Conservation (phyloP, 441 rosid species). For the Adansonia madagascariensis region DNA sequence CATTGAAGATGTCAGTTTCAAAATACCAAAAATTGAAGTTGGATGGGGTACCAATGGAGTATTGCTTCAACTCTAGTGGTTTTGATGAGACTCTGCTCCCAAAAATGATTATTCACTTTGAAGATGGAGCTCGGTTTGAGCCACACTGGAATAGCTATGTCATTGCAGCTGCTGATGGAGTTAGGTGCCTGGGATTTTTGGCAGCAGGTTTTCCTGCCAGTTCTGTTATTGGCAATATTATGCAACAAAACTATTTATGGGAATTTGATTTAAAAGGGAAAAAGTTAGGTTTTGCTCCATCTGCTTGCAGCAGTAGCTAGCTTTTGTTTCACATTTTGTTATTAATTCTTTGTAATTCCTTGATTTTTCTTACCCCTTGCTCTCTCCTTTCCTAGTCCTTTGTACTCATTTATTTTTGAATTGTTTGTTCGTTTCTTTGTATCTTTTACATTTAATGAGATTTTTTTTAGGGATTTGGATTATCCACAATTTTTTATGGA, state of each 20-base stretch:
- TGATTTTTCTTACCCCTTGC: neutral
- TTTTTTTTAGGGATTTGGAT: neutral
- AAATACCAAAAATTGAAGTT: constrained; percentile 32
- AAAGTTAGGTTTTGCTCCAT: constrained; percentile 48
- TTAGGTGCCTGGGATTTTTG: constrained; percentile 55
- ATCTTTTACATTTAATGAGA: neutral
- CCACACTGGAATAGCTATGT: constrained; percentile 56
- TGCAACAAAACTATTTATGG: constrained; percentile 73
- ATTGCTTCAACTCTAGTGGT: constrained; percentile 41
- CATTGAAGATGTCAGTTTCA: constrained; percentile 29
- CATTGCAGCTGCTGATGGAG: constrained; percentile 42
- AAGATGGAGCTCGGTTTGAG: constrained; percentile 50
- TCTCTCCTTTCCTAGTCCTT: neutral
- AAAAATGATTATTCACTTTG: constrained; percentile 46
- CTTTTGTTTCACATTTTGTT: constrained; percentile 20
- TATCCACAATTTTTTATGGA: too few relatives aligned
- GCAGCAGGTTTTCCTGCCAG: constrained; percentile 35
- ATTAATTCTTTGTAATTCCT: constrained; percentile 22
- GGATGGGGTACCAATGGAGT: constrained; percentile 43
- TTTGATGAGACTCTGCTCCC: constrained; percentile 40
- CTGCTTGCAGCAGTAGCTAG: constrained; percentile 32
- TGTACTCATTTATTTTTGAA: neutral
- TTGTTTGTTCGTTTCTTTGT: neutral
- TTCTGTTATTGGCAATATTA: constrained; percentile 54
- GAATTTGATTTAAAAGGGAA: constrained; percentile 44